These are phyloP conservation scores for Talaromyces verruculosus DNA, from an alignment of 2,329 filamentous ascomycete genomes.

Conservation along the genomic window DNA sequence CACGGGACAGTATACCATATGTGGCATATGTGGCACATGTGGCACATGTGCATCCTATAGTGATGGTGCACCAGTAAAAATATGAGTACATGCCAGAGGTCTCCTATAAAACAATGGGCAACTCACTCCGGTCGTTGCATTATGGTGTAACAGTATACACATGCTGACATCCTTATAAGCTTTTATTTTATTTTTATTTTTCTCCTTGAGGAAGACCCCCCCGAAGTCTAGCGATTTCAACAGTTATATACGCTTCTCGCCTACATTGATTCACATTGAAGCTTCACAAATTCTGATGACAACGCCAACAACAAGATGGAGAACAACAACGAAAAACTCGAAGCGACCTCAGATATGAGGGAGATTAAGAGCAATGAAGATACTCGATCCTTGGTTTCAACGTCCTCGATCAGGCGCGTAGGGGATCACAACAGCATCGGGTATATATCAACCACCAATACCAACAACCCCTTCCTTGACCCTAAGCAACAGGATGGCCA, in stretches of 20 bases:
- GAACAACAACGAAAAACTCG: not conserved
- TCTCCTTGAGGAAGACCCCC: not conserved
- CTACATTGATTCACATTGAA: not conserved
- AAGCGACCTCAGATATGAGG: not conserved
- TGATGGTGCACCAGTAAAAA: no score
- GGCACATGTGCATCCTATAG: no score
- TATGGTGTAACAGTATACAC: no score
- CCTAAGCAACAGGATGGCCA: not conserved
- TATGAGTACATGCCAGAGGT: no score
- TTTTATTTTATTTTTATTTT: not conserved
- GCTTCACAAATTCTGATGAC: not conserved
- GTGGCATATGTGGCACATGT: no score
- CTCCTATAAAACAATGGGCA: no score
- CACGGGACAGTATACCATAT: no score
- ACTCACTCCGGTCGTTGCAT: no score
- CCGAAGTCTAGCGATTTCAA: not conserved
- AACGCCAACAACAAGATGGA: not conserved
- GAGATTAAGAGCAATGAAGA: not conserved
- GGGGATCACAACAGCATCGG: not conserved
- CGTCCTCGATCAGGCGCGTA: not conserved
- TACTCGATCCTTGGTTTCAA: not conserved
- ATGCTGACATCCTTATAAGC: no score
- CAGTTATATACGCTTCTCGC: not conserved
- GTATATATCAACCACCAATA: not conserved
- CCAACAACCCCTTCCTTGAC: not conserved